Base-by-base conservation (phyloP, 495 filamentous ascomycete genomes). In the Alectoria sarmentosa region DNA sequence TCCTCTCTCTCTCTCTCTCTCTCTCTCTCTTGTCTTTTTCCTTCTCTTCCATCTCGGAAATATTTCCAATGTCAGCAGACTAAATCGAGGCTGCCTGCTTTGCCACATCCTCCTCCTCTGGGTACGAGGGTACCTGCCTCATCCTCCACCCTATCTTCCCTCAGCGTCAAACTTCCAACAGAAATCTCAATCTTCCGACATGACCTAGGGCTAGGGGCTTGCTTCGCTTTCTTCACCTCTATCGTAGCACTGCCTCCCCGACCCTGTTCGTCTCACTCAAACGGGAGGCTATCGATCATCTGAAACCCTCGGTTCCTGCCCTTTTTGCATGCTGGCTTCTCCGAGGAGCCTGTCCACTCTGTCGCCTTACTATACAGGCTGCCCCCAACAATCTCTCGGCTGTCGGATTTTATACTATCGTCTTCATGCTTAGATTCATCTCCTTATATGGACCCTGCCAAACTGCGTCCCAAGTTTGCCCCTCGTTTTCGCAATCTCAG, bases 61-160 rank as follows among this genome's bases (percentile, higher is more conserved):
- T 1, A 17, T 9, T 1, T 30, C 4, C 19, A 15, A 32, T 6
- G 28, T 54, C 49, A 54, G 49, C 49, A n/a, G n/a, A n/a, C n/a
- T 9, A 19, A 13, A 3, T 11, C 2, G 9, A 4, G 8, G 11
- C 15, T 1, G 49, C 13, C 49, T 30, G 28, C 49, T 26, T 30
- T 54, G 49, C 59, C 59, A 61, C 59, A n/a, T 61, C 46, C 48
- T 55, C 34, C 19, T 1, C 37, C n/a, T n/a, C n/a, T n/a, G n/a
- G n/a, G 37, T 9, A 41, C 39, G 17, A 9, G 23, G 32, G 32
- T 63, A 55, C 30, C 32, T 23, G 42, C 61, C n/a, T 39, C 21
- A 30, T 60, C 37, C n/a, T 32, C n/a, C 36, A 15, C 8, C 1
- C 28, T 26, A 3, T 28, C 58, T 30, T 23, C 23, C 39, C 10